Percentiles rank a stretch among this genome's conserved stretches.
Evolutionary conservation across 1,284 basidiomycete species (phyloP).

Genomic region (Fomitiporia mediterranea): DNA sequence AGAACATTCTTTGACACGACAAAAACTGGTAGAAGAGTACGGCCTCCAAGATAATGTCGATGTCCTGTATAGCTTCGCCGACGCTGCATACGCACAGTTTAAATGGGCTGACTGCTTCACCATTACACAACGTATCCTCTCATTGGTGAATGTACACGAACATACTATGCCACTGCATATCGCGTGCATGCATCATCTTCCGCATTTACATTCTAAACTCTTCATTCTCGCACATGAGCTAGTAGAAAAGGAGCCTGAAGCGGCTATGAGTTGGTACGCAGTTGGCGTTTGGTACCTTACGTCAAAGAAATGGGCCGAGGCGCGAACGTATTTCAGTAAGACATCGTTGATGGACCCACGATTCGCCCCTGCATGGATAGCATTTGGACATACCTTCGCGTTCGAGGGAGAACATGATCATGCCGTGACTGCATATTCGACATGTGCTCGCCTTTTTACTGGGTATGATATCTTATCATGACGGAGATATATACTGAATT

Average conservation of each 20-base stretch:
- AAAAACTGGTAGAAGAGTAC: slow-evolving; percentile 72
- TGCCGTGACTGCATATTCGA: slow-evolving; percentile 97
- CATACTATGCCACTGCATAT: slow-evolving; percentile 90
- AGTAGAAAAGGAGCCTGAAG: slow-evolving; percentile 89
- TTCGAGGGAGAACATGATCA: slow-evolving; percentile 98
- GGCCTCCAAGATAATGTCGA: slow-evolving; percentile 87
- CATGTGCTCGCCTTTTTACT: slow-evolving; percentile 89
- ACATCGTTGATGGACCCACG: slow-evolving; percentile 95
- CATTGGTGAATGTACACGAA: slow-evolving; percentile 75
- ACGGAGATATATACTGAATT: slow-evolving; percentile 6
- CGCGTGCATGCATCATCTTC: slow-evolving; percentile 95
- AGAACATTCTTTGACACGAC: slow-evolving; percentile 75
- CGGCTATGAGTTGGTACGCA: slow-evolving; percentile 95
- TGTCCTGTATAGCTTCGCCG: slow-evolving; percentile 87
- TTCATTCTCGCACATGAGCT: slow-evolving; percentile 96
- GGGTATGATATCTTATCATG: slow-evolving; percentile 48
- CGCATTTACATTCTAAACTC: slow-evolving; percentile 84
- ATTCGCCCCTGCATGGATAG: slow-evolving; percentile 95
- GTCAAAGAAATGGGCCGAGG: slow-evolving; percentile 81
- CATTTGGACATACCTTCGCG: slow-evolving; percentile 96
- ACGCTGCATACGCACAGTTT: slow-evolving; percentile 83
- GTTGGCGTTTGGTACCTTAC: slow-evolving; percentile 97
- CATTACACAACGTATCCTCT: slow-evolving; percentile 81
- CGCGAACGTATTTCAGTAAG: slow-evolving; percentile 93
- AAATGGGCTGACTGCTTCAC: slow-evolving; percentile 93